Conservation (phyloP, 805 yeast species). For the Cyberlindnera petersonii region DNA sequence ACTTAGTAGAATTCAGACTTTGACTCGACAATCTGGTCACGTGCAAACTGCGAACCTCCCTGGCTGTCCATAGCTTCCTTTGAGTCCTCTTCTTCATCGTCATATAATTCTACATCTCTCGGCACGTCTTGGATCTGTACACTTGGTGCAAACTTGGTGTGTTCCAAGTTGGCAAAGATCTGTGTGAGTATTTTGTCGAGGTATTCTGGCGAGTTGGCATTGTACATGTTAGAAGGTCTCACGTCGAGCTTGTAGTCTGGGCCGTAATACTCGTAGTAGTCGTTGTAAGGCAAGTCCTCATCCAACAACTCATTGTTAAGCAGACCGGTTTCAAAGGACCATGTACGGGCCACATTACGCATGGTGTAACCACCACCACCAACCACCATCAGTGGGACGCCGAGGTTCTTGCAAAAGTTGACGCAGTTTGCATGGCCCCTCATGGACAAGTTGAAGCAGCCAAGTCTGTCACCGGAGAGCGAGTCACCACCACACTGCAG, state of each 20-base stretch:
- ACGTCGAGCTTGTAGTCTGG: conserved; percentile 96
- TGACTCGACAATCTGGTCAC: conserved; percentile 69
- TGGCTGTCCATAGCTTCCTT: conserved; percentile 77
- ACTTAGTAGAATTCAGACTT: conserved; percentile 65
- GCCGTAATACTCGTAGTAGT: conserved; percentile 94
- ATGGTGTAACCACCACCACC: conserved; percentile 99
- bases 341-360: conserved; percentile 90
- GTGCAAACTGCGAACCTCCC: conserved; percentile 85
- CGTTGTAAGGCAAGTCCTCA: conserved; percentile 67
- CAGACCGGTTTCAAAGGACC: conserved; percentile 92
- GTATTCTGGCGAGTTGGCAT: conserved; percentile 91
- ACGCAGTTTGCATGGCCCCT: conserved; percentile 96
- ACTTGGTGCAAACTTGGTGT: conserved; percentile 95
- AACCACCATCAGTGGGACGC: conserved; percentile 85
- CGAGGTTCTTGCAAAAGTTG: conserved; percentile 77
- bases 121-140: conserved; percentile 92
- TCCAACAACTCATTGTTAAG: conserved; percentile 76
- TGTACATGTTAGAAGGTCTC: conserved; percentile 93
- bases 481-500: conserved; percentile 99
- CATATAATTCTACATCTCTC: conserved; percentile 78
- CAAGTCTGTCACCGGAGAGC: conserved; percentile 89
- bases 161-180: conserved; percentile 73
- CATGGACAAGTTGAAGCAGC: conserved; percentile 92
- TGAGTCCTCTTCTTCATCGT: conserved; percentile 83
- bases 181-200: conserved; percentile 77